Base-by-base conservation (phyloP, 257 asterid genomes). In the Solanum chiquidenum region DNA sequence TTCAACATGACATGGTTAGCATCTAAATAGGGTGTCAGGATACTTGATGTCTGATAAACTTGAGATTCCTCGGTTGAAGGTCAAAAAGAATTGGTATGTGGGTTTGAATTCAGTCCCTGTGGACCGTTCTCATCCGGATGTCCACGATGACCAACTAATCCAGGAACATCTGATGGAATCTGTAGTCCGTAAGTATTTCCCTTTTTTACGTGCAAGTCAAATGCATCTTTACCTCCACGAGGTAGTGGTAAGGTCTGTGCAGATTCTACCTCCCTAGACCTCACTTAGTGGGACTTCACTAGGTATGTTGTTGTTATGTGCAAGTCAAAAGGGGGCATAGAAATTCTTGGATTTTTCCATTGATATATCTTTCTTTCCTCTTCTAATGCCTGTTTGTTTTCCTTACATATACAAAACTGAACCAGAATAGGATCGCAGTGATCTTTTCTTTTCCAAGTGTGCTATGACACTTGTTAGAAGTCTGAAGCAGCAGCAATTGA, bases 81-180 rank as follows among this genome's bases (percentile, higher is more conserved):
- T 98, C 62, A 98, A 93, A 90, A 96, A 96, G 90, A 96, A 96
- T 91, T 98, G 99, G 99, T 80, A 91, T 91, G 99, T 91, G 88
- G 99, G 97, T 83, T 93, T 98, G 95, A 91, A 91, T 84, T 91
- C 95, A 35, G 99, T 94, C 87, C 97, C 98, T 25, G 98, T 92
- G 86, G 99, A 98, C 85, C 97, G 98, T 75, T 93, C 98, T 88
- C 99, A 98, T 89, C 98, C 99, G n/a, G 98, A 98, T 92, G 99
- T 98, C 89, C 92, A 94, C 83, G 99, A 98, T 88, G 96, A 94
- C 42, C 91, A 92, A 82, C 92, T 98, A 83, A 87, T 92, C 66
- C 94, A 95, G 90, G 98, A 96, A 83, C 94, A 96, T 76, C 90
- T 91, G 84, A 33, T 82, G 87, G 93, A 91, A 75, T 92, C 97